These are phyloP conservation scores for Tylopilus rubrobrunneus DNA, from an alignment of 768 basidiomycete genomes.

Conservation along the genomic window DNA sequence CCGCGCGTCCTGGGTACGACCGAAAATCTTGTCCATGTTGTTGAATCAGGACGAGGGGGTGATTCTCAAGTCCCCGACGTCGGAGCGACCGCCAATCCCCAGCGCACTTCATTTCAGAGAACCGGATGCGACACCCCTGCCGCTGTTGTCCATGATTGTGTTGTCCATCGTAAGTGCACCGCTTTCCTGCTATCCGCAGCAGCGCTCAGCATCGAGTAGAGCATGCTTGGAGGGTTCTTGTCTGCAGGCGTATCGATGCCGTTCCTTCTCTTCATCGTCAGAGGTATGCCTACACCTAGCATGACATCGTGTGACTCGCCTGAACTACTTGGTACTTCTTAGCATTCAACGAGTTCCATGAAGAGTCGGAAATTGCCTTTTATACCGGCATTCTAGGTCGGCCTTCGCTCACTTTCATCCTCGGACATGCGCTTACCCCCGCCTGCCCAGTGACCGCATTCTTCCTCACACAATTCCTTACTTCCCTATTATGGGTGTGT, in stretches of 20 bases:
- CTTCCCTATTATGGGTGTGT: constrained; percentile 86
- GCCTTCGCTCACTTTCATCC: constrained; percentile 19
- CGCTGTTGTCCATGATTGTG: too few relatives aligned
- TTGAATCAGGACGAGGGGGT: constrained; percentile 26
- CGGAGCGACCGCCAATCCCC: constrained; percentile 68
- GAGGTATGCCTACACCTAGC: constrained; percentile 45
- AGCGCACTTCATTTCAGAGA: constrained; percentile 66
- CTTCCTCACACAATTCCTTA: constrained; percentile 95
- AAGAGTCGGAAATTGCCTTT: constrained; percentile 83
- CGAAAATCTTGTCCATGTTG: constrained; percentile 38
- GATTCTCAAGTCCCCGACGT: constrained; percentile 26
- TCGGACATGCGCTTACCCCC: constrained; percentile 6
- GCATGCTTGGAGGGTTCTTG: constrained; percentile 92
- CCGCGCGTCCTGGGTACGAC: constrained; percentile 42
- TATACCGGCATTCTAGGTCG: constrained; percentile 83
- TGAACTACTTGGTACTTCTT: constrained; percentile 2
- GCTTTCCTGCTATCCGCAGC: not conserved
- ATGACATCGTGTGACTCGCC: constrained; percentile 11
- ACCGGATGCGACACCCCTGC: constrained; percentile 74
- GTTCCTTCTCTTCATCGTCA: constrained; percentile 93
- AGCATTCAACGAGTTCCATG: constrained; percentile 69
- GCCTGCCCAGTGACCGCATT: constrained; percentile 62
- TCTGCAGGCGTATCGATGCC: constrained; percentile 91
- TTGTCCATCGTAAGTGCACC: constrained; percentile 72
- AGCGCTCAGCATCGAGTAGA: constrained; percentile 40